Percentiles rank a stretch among this genome's conserved stretches.
These are phyloP conservation scores for Fusarium dimerum DNA, from an alignment of 2,329 filamentous ascomycete genomes.

Conservation along the genomic window DNA sequence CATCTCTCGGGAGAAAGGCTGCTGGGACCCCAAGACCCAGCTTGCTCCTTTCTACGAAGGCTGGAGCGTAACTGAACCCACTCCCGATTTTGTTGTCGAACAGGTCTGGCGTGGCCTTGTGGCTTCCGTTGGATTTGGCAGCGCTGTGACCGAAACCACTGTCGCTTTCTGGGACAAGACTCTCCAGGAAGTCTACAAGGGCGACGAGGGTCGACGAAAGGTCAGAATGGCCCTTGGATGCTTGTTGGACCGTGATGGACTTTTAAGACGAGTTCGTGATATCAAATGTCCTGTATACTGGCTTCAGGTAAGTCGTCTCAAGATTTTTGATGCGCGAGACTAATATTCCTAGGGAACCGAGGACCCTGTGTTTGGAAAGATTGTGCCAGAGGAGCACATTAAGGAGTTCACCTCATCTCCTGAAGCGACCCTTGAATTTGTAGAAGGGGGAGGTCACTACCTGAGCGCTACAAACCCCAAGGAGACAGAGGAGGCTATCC, in stretches of 20 bases:
- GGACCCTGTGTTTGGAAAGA: conserved; percentile 45
- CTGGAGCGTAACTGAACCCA: conserved; percentile 41
- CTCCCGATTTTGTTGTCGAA: conserved; percentile 49
- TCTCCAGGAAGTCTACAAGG: conserved; percentile 47
- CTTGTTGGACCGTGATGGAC: conserved; percentile 49
- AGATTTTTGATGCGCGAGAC: too few relatives aligned
- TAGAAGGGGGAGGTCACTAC: conserved; percentile 51
- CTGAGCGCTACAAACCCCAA: conserved; percentile 50
- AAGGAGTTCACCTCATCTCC: conserved; percentile 49
- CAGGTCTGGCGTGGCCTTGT: conserved; percentile 49
- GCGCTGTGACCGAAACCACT: conserved; percentile 37
- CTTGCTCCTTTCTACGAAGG: conserved; percentile 44
- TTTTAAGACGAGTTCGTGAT: conserved; percentile 46
- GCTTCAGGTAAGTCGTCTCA: conserved; percentile 46
- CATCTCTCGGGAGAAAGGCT: conserved; percentile 45
- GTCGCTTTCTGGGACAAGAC: conserved; percentile 48
- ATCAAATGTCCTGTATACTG: conserved; percentile 54
- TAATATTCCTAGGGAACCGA: conserved; percentile 42
- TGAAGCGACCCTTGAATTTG: conserved; percentile 43
- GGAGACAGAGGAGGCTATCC: conserved; percentile 46
- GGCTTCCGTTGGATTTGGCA: conserved; percentile 46
- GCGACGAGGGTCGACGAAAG: conserved; percentile 52
- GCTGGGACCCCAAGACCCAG: conserved; percentile 49
- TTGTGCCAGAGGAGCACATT: conserved; percentile 48
- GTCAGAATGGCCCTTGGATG: conserved; percentile 46